These are phyloP conservation scores for Solanum paucissectum DNA, from an alignment of 257 asterid species.

Conservation along the genomic window DNA sequence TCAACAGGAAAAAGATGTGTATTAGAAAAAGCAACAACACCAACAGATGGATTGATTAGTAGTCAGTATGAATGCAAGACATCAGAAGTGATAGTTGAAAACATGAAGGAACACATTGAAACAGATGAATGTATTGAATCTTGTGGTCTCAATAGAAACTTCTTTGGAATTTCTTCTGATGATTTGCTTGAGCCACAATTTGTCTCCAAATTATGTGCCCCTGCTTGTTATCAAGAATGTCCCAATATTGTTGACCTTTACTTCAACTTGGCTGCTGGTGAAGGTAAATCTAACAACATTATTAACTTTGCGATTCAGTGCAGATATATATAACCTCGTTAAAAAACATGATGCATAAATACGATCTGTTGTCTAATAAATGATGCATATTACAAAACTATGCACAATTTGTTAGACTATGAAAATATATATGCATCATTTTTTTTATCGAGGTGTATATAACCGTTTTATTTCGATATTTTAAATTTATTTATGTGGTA, in stretches of 20 bases:
- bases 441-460: no score
- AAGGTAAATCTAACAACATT: slow-evolving; percentile 30
- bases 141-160: slow-evolving; percentile 58
- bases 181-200: slow-evolving; percentile 46
- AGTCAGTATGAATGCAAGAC: slow-evolving; percentile 50
- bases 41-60: slow-evolving; percentile 12
- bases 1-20: slow-evolving; percentile 85
- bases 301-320: no score
- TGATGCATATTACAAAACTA: no score
- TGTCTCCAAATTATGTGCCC: slow-evolving; percentile 51
- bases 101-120: slow-evolving; percentile 59
- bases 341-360: neutral
- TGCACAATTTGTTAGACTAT: no score
- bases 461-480: neutral
- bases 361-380: no score
- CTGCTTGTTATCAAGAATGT: slow-evolving; percentile 57
- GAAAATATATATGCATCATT: no score
- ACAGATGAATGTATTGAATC: slow-evolving; percentile 50
- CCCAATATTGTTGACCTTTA: slow-evolving; percentile 72
- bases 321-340: no score
- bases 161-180: slow-evolving; percentile 71
- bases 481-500: neutral
- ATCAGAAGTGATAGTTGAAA: slow-evolving; percentile 59
- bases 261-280: slow-evolving; percentile 74
- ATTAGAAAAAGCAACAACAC: slow-evolving; percentile 38